Evolutionary conservation across 495 filamentous ascomycete species (phyloP), one percentile per base, ranked within the genome.

Genomic region (Lasiosphaeriaceae sp.): DNA sequence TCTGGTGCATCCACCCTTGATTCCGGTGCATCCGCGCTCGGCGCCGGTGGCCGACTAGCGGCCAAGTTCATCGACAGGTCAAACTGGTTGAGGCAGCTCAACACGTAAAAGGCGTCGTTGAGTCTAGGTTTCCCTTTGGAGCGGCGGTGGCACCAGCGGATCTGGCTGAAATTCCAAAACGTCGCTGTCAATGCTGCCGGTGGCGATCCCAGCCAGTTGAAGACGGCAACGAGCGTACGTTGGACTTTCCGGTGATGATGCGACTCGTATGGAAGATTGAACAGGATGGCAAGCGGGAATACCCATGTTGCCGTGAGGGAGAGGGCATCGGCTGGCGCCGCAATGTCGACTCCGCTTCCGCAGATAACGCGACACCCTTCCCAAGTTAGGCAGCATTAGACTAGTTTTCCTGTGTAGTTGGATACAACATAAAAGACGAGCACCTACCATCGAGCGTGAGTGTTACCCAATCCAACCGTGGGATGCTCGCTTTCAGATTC

Each of bases 161-260:
- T 55, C 20, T 60, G 57, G 22, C 26, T 7, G 37, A 60, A 55
- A 37, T 60, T 60, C 45, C 50, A 60, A 34, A 60, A 51, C n/a
- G 57, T 50, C 4, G 57, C 45, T 1, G 57, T 55, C 31, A 60
- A 17, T 16, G 57, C 52, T 1, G 57, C 50, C 47, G 50, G 57
- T 2, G 57, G 57, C 7, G 46, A 50, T 1, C 57, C 57, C 11
- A 60, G 52, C 57, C 57, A 55, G 52, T 55, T 55, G 45, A 34
- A 52, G 14, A 55, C 19, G 37, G 52, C 57, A 16, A 6, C 22
- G 46, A 55, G 22, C 6, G 57, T 60, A 7, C 45, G n/a, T 2
- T 37, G 31, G 21, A 55, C 11, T 37, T 60, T 60, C 9, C 46
- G 37, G 4, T n/a, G 7, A 45, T 55, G 57, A 1, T 50, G 52